Evolutionary conservation across 495 filamentous ascomycete genomes (phyloP), one percentile per base, ranked within the genome.

Genomic region (Trichoderma gamsii): DNA sequence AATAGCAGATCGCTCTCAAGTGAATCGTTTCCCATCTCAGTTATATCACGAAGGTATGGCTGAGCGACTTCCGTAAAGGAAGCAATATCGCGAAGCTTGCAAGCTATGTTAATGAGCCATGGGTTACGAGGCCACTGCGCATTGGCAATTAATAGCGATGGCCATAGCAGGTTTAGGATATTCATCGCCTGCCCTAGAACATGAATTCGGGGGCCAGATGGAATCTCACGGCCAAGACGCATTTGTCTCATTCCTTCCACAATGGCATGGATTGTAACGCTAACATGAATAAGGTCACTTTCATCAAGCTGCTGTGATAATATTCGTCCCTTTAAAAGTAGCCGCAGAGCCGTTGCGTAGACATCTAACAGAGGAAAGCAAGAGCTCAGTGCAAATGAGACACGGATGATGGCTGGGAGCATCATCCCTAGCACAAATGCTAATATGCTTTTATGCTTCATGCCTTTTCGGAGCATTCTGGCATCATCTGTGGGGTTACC

Each of bases 341-440:
- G 16, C 15, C 43, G 27, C 9, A 25, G 32, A 32, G 79, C 78
- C 3, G 66, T 68, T 8, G 70, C 65, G 56, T 82, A 83, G 35
- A 78, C 76, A 51, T 81, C 73, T 11, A 83, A 64, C 52, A 83
- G 69, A 32, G 77, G 65, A 77, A 75, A 81, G 9, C 71, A 76
- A 8, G 73, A 70, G 12, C 64, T 25, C 1, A 44, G 65, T 29
- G 68, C 64, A 9, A 70, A 46, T 3, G 71, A 72, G 1, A 76
- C 75, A 65, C 66, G 70, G 25, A 82, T 71, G 2, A 81, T 73
- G 46, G 79, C 75, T 21, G 81, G 81, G 4, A 83, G 64, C 79
- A 82, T 82, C 46, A 65, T 73, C 15, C 70, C 69, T 51, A 83
- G 51, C 70, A 81, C 72, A 69, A 84, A 85, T 11, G 72, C 72